Base-by-base conservation (phyloP, 345 rosid genomes). In the Brassica cretica region DNA sequence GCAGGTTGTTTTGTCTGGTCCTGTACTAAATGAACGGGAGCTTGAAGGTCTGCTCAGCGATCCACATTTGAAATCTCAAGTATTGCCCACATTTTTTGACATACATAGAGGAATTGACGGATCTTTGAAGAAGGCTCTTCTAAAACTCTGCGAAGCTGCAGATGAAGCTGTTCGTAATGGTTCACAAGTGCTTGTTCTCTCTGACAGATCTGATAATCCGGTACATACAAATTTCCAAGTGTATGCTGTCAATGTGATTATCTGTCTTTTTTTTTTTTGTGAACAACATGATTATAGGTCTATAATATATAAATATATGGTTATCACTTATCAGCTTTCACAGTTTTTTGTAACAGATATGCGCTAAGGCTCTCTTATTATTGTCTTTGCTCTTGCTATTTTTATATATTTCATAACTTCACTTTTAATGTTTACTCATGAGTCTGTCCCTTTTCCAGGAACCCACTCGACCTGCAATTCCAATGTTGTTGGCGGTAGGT, bases 131-230 rank as follows among this genome's bases (percentile, higher is more conserved):
- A 89, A 80, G 84, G 87, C 84, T 70, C 86, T 95, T 62, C 21
- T 68, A 71, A 91, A 79, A 81, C 97, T 95, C 66, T 95, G 99
- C 81, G 99, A 91, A 78, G 93, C 91, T 78, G 98, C 99, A 70
- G 99, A 91, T 87, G 99, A 91, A 66, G 99, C 98, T 61, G 98
- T 95, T 88, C 89, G 92, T 62, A 91, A 83, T 84, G 99, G 99
- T 79, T 91, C 96, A 32, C 94, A 93, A 80, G 85, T 95, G 75
- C 98, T 95, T 85, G 88, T 95, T 82, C 93, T 95, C 49, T 95
- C 97, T 73, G 98, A 95, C 75, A 90, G 89, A 39, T 77, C 93
- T 84, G 93, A 91, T 84, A 87, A 85, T 79, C 88, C 92, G 88
- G 99, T 93, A 88, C 83, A 70, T 25, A 41, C 70, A 64, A 21